Evolutionary conservation across 2,329 filamentous ascomycete species (phyloP).

Genomic region (Mycosphaerella sp.): DNA sequence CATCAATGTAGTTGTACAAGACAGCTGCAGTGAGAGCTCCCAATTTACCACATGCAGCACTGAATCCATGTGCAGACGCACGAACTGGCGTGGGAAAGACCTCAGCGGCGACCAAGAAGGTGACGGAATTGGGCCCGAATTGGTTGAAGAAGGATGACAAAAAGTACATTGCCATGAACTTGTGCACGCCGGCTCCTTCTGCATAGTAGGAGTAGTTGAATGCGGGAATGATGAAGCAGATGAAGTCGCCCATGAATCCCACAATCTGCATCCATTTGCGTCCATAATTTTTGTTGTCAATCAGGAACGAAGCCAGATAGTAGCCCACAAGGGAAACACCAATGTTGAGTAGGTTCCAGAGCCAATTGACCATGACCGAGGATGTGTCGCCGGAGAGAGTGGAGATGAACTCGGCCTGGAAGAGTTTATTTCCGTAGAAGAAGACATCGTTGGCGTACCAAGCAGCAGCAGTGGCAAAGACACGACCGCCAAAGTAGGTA

Average conservation of each 20-base stretch:
- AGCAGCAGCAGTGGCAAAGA: conserved; percentile 76
- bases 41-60: conserved; percentile 82
- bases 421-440: conserved; percentile 99
- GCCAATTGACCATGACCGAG: conserved; percentile 79
- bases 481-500: conserved; percentile 74
- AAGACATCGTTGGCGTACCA: conserved; percentile 99
- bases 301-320: conserved; percentile 80
- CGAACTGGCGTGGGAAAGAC: conserved; percentile 94
- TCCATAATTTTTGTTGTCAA: conserved; percentile 95
- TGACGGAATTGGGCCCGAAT: conserved; percentile 93
- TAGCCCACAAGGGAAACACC: conserved; percentile 80
- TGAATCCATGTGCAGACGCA: conserved; percentile 88
- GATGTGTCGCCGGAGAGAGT: conserved; percentile 57
- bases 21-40: conserved; percentile 82
- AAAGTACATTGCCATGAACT: conserved; percentile 99
- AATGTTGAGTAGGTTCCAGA: conserved; percentile 89
- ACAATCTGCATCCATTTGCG: conserved; percentile 95
- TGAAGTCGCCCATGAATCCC: conserved; percentile 86
- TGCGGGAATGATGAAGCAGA: conserved; percentile 86
- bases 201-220: conserved; percentile 86
- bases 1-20: conserved; percentile 90
- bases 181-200: conserved; percentile 60
- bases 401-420: conserved; percentile 83
- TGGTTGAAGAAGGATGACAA: conserved; percentile 98
- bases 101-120: conserved; percentile 91